A percentile compares a stretch with the other conserved stretches of the same genome.
Conservation (phyloP, 768 basidiomycete genomes). For the Crassisporium funariophilum region DNA sequence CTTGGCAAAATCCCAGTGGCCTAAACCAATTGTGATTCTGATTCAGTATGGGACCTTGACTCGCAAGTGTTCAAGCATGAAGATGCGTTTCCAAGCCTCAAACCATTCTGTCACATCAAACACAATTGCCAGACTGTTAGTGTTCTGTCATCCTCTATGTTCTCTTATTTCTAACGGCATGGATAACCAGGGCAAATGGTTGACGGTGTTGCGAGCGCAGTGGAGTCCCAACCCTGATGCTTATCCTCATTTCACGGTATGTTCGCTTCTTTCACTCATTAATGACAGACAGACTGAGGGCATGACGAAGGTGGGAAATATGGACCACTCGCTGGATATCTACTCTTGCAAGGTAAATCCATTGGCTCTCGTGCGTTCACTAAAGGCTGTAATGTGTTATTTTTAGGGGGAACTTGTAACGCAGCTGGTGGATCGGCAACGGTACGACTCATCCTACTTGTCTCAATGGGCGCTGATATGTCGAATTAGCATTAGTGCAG, state of each 20-base stretch:
- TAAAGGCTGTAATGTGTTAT: slow-evolving; percentile 1
- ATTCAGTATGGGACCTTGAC: slow-evolving; percentile 75
- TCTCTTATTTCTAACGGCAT: neutral
- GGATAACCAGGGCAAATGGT: slow-evolving; percentile 69
- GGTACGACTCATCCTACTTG: slow-evolving; percentile 38
- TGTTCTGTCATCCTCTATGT: neutral
- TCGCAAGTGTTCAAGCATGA: slow-evolving; percentile 49
- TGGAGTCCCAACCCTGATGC: slow-evolving; percentile 80
- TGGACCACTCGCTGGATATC: slow-evolving; percentile 79
- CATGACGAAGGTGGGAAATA: slow-evolving; percentile 65
- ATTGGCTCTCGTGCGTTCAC: neutral
- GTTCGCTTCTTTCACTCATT: slow-evolving; percentile 18
- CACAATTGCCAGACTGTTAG: slow-evolving; percentile 85
- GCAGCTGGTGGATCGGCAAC: slow-evolving; percentile 55
- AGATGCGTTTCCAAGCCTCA: slow-evolving; percentile 57
- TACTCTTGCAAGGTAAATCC: slow-evolving; percentile 66
- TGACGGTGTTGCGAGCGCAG: slow-evolving; percentile 74
- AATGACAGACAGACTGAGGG: neutral
- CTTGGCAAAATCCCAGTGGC: neutral
- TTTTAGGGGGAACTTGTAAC: slow-evolving; percentile 70
- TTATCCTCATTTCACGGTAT: slow-evolving; percentile 82
- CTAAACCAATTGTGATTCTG: slow-evolving; percentile 9
- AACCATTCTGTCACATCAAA: slow-evolving; percentile 60
- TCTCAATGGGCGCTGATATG: neutral
- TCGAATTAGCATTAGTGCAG: slow-evolving; percentile 65